Evolutionary conservation across 495 filamentous ascomycete genomes (phyloP).

Genomic region (Darksidea phi): DNA sequence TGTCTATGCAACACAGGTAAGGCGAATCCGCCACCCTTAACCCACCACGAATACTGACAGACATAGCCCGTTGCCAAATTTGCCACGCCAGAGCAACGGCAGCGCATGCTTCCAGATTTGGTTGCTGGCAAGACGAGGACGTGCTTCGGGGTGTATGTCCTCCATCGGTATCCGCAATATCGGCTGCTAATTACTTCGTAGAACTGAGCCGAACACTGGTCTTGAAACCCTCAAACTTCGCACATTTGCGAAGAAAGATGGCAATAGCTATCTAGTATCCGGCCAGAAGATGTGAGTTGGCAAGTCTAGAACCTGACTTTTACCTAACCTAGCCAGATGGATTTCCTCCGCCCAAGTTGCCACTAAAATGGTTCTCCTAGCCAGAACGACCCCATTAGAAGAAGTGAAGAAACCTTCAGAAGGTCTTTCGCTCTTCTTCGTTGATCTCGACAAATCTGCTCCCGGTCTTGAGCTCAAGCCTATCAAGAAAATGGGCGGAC

Average conservation of each 20-base stretch:
- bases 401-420: slow-evolving; percentile 65
- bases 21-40: slow-evolving; percentile 61
- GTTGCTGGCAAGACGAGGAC: slow-evolving; percentile 66
- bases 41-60: slow-evolving; percentile 4
- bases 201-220: slow-evolving; percentile 66
- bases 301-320: slow-evolving; percentile 38
- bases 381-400: slow-evolving; percentile 67
- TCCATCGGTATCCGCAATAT: background rate
- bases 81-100: slow-evolving; percentile 58
- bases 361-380: slow-evolving; percentile 72
- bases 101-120: slow-evolving; percentile 63
- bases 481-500: slow-evolving; percentile 80
- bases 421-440: slow-evolving; percentile 73
- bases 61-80: slow-evolving; percentile 71
- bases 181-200: background rate
- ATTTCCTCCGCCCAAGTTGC: slow-evolving; percentile 78
- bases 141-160: slow-evolving; percentile 64
- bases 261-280: slow-evolving; percentile 59
- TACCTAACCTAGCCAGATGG: slow-evolving; percentile 44
- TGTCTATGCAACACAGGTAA: slow-evolving; percentile 69
- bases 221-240: slow-evolving; percentile 69
- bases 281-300: slow-evolving; percentile 88
- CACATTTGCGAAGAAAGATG: slow-evolving; percentile 54
- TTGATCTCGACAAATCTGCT: slow-evolving; percentile 61
- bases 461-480: slow-evolving; percentile 62